Base-by-base conservation (phyloP, 2,329 filamentous ascomycete genomes). In the Cladophialophora psammophila region DNA sequence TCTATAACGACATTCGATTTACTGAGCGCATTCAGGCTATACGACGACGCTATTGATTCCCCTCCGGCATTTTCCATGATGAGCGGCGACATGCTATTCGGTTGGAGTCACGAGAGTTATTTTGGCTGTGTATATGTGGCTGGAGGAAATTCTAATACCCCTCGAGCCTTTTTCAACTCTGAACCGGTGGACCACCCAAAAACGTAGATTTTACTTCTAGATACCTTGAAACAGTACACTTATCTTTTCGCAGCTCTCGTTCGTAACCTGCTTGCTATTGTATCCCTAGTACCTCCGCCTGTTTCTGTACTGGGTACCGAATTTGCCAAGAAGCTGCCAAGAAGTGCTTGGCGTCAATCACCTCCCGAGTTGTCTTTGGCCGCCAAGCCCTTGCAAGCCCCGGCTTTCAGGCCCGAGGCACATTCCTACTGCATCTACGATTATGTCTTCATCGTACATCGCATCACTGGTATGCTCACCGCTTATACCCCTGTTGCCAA, bases 1-100 rank as follows among this genome's bases (percentile, higher is more conserved):
- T 50, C 42, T 50, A 50, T 50, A 50, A 50, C 6, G 45, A 50
- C 20, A 13, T 50, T 50, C 53, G 20, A 56, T 56, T 38, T 56
- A 56, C 32, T 50, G 45, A 50, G 45, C 45, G 45, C 45, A 31
- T 50, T 50, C 45, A 50, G 26, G 45, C 8, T 50, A 15, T 31
- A 50, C 45, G 10, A 50, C 45, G 26, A 50, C 45, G 45, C 20
- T 31, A 50, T 50, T 20, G 45, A 50, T 50, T 50, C 45, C 45
- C 45, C 45, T 50, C 10, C 20, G 45, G 45, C 45, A 50, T 20
- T 50, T 50, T 50, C 26, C 45, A 31, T 13, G 45, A 50, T 26
- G 45, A 50, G 45, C 45, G 45, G 45, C 45, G 20, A 50, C 42
- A 48, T 50, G 45, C 45, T 26, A 50, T 50, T 50, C 45, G 26